These are phyloP conservation scores for Cytospora schulzeri DNA, from an alignment of 2,329 filamentous ascomycete species.

Conservation along the genomic window DNA sequence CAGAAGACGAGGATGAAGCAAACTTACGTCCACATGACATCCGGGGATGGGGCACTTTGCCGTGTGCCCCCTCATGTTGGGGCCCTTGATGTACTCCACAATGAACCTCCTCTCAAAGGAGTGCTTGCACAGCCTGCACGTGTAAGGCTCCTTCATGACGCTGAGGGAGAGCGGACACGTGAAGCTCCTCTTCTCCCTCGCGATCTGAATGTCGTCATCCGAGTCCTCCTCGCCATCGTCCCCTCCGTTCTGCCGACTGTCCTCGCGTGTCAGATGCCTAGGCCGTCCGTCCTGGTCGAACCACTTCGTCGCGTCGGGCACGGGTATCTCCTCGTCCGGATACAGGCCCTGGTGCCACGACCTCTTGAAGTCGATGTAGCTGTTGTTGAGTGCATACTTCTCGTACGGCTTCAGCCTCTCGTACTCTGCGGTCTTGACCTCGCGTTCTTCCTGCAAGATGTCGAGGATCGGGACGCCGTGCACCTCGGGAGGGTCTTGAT, in stretches of 20 bases:
- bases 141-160: constrained; percentile 67
- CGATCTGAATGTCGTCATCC: constrained; percentile 71
- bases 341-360: constrained; percentile 57
- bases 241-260: constrained; percentile 23
- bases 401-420: constrained; percentile 43
- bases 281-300: constrained; percentile 52
- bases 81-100: constrained; percentile 49
- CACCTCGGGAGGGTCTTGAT: constrained; percentile 22
- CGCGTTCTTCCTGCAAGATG: constrained; percentile 38
- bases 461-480: constrained; percentile 30
- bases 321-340: constrained; percentile 49
- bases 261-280: constrained; percentile 15
- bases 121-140: constrained; percentile 68
- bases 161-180: constrained; percentile 71
- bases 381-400: constrained; percentile 59
- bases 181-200: constrained; percentile 63
- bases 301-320: constrained; percentile 58
- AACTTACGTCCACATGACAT: constrained; percentile 56
- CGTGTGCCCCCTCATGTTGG: constrained; percentile 31
- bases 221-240: constrained; percentile 41
- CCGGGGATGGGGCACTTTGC: constrained; percentile 66
- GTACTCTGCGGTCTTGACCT: constrained; percentile 47
- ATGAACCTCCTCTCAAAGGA: constrained; percentile 71
- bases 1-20: not conserved
- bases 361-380: constrained; percentile 62